Evolutionary conservation across 768 basidiomycete species (phyloP), one percentile per base, ranked within the genome.

Genomic region (Wakefieldia striispora): DNA sequence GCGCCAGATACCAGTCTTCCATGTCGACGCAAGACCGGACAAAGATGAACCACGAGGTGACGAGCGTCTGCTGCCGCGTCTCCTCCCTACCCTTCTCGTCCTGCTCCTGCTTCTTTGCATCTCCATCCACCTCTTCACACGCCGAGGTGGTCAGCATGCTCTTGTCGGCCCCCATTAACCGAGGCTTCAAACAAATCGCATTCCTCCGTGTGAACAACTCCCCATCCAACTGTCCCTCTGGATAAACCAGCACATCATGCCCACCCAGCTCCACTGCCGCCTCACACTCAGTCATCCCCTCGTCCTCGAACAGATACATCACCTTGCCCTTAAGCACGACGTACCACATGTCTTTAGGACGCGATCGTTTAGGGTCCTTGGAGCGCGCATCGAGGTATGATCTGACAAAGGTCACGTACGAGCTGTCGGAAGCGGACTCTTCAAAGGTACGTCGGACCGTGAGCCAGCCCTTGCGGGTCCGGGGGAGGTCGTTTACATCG

Each of bases 1-100:
- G 77, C 0, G 91, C 76, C 31, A 91, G 71, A 65, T 93, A 93
- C 91, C 94, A 98, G 70, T 99, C 95, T 69, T 99, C 97, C 91
- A 97, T 97, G 63, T 93, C 90, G 46, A 84, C 73, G 66, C 85
- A 92, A 24, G 83, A 86, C 53, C 86, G 84, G 17, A 92, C 83
- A 69, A 97, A 97, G 59, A 99, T 83, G 73, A 88, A 99, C 93
- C 94, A 97, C 2, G 92, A 88, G 2, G 81, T 80, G 6, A 77
- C 70, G 44, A 76, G 54, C 1, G 79, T 75, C 63, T 83, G 75
- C 52, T 82, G 79, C 51, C 72, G 67, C 34, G 75, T 77, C 26
- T 66, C 49, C 21, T 73, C 71, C 39, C 51, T 57, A 47, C 54
- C 43, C 67, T 63, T 76, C 71, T 54, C 56, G 61, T 63, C 67